Evolutionary conservation across 495 filamentous ascomycete genomes (phyloP).

Genomic region (Bryoglossum gracile): DNA sequence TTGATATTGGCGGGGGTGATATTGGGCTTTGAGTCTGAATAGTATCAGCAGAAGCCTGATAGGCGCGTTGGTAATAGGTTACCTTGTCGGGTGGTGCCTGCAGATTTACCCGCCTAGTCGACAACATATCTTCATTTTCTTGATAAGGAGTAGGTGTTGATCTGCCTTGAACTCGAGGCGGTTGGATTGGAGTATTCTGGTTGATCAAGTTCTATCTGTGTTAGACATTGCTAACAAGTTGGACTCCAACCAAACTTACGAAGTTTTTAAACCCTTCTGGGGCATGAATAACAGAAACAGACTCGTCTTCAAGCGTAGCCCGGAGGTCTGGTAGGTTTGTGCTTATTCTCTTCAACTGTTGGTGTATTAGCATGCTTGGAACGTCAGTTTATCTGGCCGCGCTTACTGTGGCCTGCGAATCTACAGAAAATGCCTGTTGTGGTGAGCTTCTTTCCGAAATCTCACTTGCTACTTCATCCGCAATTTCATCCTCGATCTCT

Average conservation of each 20-base stretch:
- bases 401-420: slow-evolving; percentile 10
- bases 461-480: slow-evolving; percentile 30
- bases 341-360: slow-evolving; percentile 50
- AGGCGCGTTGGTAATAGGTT: slow-evolving; percentile 18
- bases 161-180: slow-evolving; percentile 18
- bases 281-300: slow-evolving; percentile 81
- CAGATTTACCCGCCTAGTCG: slow-evolving; percentile 23
- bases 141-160: slow-evolving; percentile 24
- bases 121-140: slow-evolving; percentile 17
- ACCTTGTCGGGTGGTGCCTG: slow-evolving; percentile 32
- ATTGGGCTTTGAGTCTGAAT: slow-evolving; percentile 32
- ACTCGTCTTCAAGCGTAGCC: slow-evolving; percentile 57
- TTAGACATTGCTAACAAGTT: slow-evolving; percentile 11
- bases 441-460: slow-evolving; percentile 22
- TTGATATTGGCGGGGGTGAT: slow-evolving; percentile 62
- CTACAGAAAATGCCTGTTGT: slow-evolving; percentile 12
- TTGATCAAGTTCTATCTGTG: slow-evolving; percentile 15
- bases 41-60: slow-evolving; percentile 5
- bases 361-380: slow-evolving; percentile 10
- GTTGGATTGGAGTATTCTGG: slow-evolving; percentile 1
- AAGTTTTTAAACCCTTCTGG: slow-evolving; percentile 72
- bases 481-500: slow-evolving; percentile 64
- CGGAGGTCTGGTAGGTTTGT: slow-evolving; percentile 49
- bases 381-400: slow-evolving; percentile 7
- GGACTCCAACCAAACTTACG: slow-evolving; percentile 43